Evolutionary conservation across 225 moss, liverwort and hornwort species (phyloP).

Genomic region (Bryum argenteum): DNA sequence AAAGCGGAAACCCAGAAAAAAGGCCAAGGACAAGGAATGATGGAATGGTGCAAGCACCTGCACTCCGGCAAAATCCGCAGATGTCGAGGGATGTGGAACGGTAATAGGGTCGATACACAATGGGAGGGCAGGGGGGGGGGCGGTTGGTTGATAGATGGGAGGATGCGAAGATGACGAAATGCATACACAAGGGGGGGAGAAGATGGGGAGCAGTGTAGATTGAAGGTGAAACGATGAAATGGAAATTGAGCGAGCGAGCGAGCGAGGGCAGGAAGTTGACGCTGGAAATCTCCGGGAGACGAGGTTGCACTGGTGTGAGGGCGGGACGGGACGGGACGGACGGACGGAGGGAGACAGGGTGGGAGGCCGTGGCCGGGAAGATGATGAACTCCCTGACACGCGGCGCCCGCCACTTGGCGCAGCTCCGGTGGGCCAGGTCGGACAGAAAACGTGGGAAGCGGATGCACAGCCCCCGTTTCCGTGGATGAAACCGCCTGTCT

Average conservation of each 20-base stretch:
- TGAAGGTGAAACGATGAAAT: background rate
- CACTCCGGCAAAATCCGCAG: background rate
- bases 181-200: too few species aligned
- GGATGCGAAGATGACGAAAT: too few species aligned
- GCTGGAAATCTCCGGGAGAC: background rate
- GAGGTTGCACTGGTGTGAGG: too few species aligned
- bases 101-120: too few species aligned
- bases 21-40: background rate
- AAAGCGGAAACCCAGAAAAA: background rate
- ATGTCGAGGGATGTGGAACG: too few species aligned
- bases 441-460: background rate
- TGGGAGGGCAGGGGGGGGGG: too few species aligned
- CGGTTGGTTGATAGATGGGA: too few species aligned
- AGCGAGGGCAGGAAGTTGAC: background rate
- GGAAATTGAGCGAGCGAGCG: too few species aligned
- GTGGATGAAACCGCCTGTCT: too few species aligned
- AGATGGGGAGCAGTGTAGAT: background rate
- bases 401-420: constrained; percentile 29
- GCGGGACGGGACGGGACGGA: too few species aligned
- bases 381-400: constrained; percentile 9
- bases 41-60: constrained; percentile 4
- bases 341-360: too few species aligned
- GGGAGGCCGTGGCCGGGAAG: background rate
- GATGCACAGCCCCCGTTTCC: too few species aligned
- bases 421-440: constrained; percentile 2